Evolutionary conservation across 2,329 filamentous ascomycete genomes (phyloP).

Genomic region (Dactylellina cionopaga): DNA sequence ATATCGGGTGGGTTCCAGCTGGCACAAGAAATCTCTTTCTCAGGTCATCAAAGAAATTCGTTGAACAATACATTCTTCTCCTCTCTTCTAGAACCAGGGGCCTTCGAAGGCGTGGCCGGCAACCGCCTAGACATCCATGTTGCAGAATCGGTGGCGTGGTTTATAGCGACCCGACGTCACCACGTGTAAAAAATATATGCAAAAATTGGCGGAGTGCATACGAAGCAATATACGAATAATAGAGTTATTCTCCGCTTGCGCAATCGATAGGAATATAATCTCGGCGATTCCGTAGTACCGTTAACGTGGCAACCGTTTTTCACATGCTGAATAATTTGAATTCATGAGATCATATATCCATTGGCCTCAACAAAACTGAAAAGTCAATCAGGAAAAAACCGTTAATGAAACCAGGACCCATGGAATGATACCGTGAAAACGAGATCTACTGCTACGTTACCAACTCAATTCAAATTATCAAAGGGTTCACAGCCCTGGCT

Average conservation of each 20-base stretch:
- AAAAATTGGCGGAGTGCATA: neutral
- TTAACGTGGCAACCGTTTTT: slow-evolving; percentile 7
- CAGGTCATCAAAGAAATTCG: neutral
- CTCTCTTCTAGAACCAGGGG: slow-evolving; percentile 10
- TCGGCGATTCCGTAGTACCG: slow-evolving; percentile 15
- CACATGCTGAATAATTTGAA: slow-evolving; percentile 3
- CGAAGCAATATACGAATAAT: neutral
- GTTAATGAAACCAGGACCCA: neutral
- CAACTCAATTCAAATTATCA: neutral
- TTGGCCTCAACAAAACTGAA: neutral
- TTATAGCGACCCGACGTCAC: slow-evolving; percentile 46
- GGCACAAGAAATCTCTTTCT: slow-evolving; percentile 18
- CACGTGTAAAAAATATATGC: slow-evolving; percentile 27
- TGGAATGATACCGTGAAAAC: neutral
- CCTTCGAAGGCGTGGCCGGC: neutral
- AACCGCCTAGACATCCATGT: slow-evolving; percentile 15
- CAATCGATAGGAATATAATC: slow-evolving; percentile 22
- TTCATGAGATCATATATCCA: neutral
- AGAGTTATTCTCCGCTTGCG: neutral
- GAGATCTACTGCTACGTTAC: neutral
- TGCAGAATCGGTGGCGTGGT: slow-evolving; percentile 21
- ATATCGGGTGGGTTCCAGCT: slow-evolving; percentile 12
- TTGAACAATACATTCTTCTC: neutral
- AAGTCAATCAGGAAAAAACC: neutral
- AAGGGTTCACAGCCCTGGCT: neutral